Evolutionary conservation across 1,284 basidiomycete genomes (phyloP), one percentile per base, ranked within the genome.

Genomic region (Ustilago loliicola): DNA sequence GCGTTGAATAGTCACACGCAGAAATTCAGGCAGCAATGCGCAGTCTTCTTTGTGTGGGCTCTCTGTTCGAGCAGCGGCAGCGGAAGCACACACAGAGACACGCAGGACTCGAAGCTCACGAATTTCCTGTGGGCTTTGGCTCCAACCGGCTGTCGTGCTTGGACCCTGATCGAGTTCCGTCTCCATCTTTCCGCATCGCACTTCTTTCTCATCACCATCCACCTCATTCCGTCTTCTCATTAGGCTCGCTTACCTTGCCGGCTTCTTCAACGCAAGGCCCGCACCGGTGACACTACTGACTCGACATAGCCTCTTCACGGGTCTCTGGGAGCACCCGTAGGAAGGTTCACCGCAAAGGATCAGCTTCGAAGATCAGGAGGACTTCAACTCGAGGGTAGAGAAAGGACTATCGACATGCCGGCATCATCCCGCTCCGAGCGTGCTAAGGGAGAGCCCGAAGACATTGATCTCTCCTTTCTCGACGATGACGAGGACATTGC

Each of bases 381-480:
- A n/a, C n/a, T n/a, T n/a, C n/a, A n/a, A n/a, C n/a, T n/a, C n/a
- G n/a, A n/a, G n/a, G n/a, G n/a, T n/a, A n/a, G n/a, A n/a, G n/a
- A n/a, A n/a, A n/a, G n/a, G n/a, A n/a, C 15, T 8, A 8, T 27
- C 48, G 30, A 13, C 13, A 74, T 66, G 70, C 60, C 64, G 17
- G 38, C 61, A 1, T n/a, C 34, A 2, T 55, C 59, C 19, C 66
- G 59, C 48, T 30, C 54, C 23, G 8, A n/a, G 30, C 62, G 55
- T 15, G 3, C n/a, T 25, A 63, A 63, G 54, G 21, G 42, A 23
- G 63, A 68, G 19, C 10, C 55, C 45, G 67, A 63, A 27, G 59
- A 60, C 2, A 70, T 75, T 36, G 67, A 70, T 32, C 61, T 75
- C 2, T 70, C 72, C 29, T 75, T 75, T 38, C 50, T 75, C 34